These are phyloP conservation scores for Neonothopanus nambi DNA, from an alignment of 1,284 basidiomycete species.

Conservation along the genomic window DNA sequence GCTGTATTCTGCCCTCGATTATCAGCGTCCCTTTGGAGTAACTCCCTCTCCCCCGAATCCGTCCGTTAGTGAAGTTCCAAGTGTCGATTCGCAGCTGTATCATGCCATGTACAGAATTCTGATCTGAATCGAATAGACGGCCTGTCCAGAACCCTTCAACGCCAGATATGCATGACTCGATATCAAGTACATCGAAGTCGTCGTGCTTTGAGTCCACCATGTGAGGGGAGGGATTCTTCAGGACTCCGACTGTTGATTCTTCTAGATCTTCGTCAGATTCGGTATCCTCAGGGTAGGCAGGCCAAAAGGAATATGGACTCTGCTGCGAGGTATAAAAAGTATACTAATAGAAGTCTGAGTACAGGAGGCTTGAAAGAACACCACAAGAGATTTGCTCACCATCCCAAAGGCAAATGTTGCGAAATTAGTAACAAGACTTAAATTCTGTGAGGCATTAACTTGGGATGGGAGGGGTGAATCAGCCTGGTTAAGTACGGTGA, in stretches of 20 bases:
- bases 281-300: no score
- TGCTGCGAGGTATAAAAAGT: no score
- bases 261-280: not conserved
- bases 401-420: slow-evolving; percentile 14
- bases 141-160: slow-evolving; percentile 14
- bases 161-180: not conserved
- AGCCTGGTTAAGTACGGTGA: no score
- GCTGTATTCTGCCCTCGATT: slow-evolving; percentile 1
- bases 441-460: no score
- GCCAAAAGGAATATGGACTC: no score
- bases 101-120: not conserved
- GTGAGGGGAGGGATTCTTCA: not conserved
- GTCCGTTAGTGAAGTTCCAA: not conserved
- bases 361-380: no score
- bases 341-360: no score
- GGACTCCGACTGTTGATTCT: no score
- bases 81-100: slow-evolving; percentile 6
- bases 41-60: slow-evolving; percentile 4
- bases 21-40: slow-evolving; percentile 4
- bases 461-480: no score
- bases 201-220: not conserved
- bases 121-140: not conserved
- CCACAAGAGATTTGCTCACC: not conserved
- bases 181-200: not conserved
- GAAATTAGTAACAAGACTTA: no score